A percentile compares a stretch with the other conserved stretches of the same genome.
These are phyloP conservation scores for Pythium dissotocum DNA, from an alignment of 352 stramenopile genomes.

Conservation along the genomic window DNA sequence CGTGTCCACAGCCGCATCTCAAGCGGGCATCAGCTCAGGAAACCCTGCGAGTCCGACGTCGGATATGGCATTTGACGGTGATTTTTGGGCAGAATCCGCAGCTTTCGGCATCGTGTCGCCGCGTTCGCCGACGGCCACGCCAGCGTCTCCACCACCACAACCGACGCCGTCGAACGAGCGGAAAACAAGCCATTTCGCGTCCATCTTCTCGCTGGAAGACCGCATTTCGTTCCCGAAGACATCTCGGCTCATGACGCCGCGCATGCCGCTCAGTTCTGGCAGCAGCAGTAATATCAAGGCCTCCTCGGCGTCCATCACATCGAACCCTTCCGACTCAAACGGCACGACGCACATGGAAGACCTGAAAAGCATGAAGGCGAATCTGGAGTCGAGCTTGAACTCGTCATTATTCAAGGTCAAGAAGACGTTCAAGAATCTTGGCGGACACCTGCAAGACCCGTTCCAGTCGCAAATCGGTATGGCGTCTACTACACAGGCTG, in stretches of 20 bases:
- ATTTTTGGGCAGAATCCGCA: constrained; percentile 51
- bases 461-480: constrained; percentile 13
- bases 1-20: constrained; percentile 37
- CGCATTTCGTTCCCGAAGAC: constrained; percentile 55
- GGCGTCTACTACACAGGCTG: constrained; percentile 36
- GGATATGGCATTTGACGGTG: constrained; percentile 49
- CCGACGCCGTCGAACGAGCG: constrained; percentile 12
- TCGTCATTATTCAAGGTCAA: constrained; percentile 75
- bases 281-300: background rate
- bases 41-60: constrained; percentile 19
- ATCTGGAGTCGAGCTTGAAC: constrained; percentile 74
- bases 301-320: constrained; percentile 11
- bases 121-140: constrained; percentile 12
- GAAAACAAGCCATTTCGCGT: constrained; percentile 41
- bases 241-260: constrained; percentile 40
- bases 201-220: constrained; percentile 66
- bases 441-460: constrained; percentile 44
- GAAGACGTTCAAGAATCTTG: constrained; percentile 63
- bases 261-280: constrained; percentile 3
- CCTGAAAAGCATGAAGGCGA: constrained; percentile 72
- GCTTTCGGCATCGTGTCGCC: constrained; percentile 26
- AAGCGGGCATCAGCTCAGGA: constrained; percentile 16
- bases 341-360: constrained; percentile 47
- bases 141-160: constrained; percentile 16
- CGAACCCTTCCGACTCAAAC: background rate